Evolutionary conservation across 2,329 filamentous ascomycete genomes (phyloP), one percentile per base, ranked within the genome.

Genomic region (Colletotrichum chlorophyti): DNA sequence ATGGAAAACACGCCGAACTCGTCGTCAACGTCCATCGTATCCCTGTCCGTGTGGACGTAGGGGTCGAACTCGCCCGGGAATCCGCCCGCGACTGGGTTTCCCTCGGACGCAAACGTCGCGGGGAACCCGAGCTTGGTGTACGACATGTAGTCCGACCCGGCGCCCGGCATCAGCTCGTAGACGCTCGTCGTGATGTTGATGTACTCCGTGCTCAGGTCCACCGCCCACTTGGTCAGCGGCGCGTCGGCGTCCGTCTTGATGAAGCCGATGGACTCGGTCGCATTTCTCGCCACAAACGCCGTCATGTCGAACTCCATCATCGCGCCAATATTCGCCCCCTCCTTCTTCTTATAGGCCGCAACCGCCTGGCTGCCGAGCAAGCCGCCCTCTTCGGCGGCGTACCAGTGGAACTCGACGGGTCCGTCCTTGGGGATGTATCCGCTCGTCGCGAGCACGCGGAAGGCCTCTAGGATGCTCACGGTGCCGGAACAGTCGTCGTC

Each of bases 361-460:
- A 91, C 84, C 8, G 85, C 87, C 68, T 91, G 87, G 42, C 85
- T 61, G 23, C 75, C 75, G 6, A 78, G 68, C 48, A 93, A 79
- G 10, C 90, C 90, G 14, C 87, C 89, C 69, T 92, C 90, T 68
- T 92, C 90, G 1, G 89, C 90, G n/a, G 84, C 87, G 73, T 91
- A 92, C 89, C 89, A 93, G 70, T 91, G 88, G 70, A 91, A 91
- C 72, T 91, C 89, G 50, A 92, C 74, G 0, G 87, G 71, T 0
- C 71, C 71, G 7, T 71, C 64, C 24, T 65, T 53, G 3, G 72
- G 72, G 15, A 67, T 61, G 47, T 63, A 74, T 0, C 71, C 72
- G 23, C 64, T 79, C 49, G 82, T 72, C 11, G 84, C 82, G 63
- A 91, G 77, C 50, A 89, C 85, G 26, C 88, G 82, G 61, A 92